These are phyloP conservation scores for Eucalyptus erythrocorys DNA, from an alignment of 345 rosid genomes.

Conservation along the genomic window DNA sequence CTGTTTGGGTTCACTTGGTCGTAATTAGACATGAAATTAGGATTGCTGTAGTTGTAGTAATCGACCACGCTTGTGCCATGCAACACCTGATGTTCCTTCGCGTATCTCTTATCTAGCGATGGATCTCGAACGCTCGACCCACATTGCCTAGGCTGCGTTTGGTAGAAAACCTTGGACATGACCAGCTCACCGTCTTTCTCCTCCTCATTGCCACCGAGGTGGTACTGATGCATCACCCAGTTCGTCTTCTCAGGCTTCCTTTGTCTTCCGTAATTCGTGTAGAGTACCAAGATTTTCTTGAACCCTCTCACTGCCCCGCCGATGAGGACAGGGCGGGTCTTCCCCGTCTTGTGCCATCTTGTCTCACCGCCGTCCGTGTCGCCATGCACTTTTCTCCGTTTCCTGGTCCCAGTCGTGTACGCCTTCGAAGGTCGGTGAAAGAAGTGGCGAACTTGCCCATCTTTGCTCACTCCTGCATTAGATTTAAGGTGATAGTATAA, in stretches of 20 bases:
- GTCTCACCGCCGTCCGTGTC: slow-evolving; percentile 86
- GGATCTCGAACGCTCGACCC: slow-evolving; percentile 17
- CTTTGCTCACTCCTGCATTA: slow-evolving; percentile 63
- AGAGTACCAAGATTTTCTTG: slow-evolving; percentile 86
- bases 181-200: slow-evolving; percentile 93
- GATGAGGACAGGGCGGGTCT: slow-evolving; percentile 61
- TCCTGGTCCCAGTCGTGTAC: slow-evolving; percentile 91
- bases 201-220: slow-evolving; percentile 70
- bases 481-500: neutral
- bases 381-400: slow-evolving; percentile 77
- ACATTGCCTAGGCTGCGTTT: slow-evolving; percentile 97
- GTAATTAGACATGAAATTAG: slow-evolving; percentile 7
- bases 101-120: neutral
- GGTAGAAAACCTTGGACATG: slow-evolving; percentile 78
- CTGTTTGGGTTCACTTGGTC: neutral
- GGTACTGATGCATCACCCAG: slow-evolving; percentile 99
- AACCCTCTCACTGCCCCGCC: slow-evolving; percentile 54
- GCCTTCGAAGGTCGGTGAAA: slow-evolving; percentile 96
- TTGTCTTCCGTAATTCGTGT: slow-evolving; percentile 92
- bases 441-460: slow-evolving; percentile 88
- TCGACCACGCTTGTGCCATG: slow-evolving; percentile 4
- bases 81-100: neutral
- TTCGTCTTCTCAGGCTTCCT: slow-evolving; percentile 89
- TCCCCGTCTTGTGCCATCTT: slow-evolving; percentile 97
- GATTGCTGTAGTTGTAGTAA: slow-evolving; percentile 2